Percentiles rank a stretch among this genome's conserved stretches.
These are phyloP conservation scores for Phylloporus rhodoxanthus DNA, from an alignment of 768 basidiomycete genomes.

Conservation along the genomic window DNA sequence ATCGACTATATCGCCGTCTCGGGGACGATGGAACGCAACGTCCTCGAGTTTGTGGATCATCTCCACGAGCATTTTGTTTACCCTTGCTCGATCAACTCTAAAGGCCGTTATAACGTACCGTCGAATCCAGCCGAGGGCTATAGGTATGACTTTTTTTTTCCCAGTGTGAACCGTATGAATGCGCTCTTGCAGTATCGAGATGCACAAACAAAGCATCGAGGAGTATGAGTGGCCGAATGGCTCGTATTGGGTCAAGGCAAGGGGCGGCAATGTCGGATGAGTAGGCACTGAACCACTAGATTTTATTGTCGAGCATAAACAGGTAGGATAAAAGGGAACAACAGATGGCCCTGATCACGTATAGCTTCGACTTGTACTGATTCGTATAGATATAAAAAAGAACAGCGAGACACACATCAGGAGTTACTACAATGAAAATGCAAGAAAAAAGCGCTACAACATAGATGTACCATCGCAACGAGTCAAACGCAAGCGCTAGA, in stretches of 20 bases:
- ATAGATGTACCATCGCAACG: conserved; percentile 15
- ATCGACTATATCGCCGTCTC: conserved; percentile 94
- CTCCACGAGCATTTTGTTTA: conserved; percentile 90
- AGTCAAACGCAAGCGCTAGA: conserved; percentile 11
- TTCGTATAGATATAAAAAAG: conserved; percentile 22
- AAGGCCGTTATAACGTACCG: conserved; percentile 87
- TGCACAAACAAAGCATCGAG: conserved; percentile 73
- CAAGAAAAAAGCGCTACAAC: conserved; percentile 26
- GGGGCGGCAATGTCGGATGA: conserved; percentile 3
- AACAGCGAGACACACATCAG: conserved; percentile 8
- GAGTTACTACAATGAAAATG: conserved; percentile 20
- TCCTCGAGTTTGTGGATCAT: conserved; percentile 86
- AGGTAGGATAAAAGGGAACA: conserved; percentile 4
- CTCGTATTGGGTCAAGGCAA: conserved; percentile 22
- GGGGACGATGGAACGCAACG: conserved; percentile 90
- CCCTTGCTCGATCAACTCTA: conserved; percentile 80
- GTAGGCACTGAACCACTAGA: neutral
- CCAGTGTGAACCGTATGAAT: neutral
- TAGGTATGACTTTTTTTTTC: conserved; percentile 18
- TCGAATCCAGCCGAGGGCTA: conserved; percentile 71
- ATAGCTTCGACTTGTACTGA: conserved; percentile 3
- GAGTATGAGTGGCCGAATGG: conserved; percentile 86
- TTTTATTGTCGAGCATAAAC: conserved; percentile 2
- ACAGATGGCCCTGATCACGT: conserved; percentile 2
- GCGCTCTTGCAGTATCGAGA: conserved; percentile 65